Conservation (phyloP, 805 yeast species). For the Cyberlindnera nakhonratchasimensis region DNA sequence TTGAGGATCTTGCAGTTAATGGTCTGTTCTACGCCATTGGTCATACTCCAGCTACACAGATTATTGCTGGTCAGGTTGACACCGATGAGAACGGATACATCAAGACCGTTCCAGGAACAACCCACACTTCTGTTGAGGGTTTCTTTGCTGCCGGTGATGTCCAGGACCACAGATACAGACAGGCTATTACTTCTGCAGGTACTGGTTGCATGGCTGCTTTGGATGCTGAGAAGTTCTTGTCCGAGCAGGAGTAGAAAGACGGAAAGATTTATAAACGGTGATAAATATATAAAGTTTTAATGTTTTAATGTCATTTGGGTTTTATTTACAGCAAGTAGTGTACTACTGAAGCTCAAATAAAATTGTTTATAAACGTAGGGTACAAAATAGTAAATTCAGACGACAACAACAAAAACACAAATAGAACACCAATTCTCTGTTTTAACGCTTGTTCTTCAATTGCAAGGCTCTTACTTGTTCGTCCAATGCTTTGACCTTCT, state of each 20-base stretch:
- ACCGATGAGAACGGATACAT: constrained; percentile 88
- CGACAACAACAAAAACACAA: constrained; percentile 1
- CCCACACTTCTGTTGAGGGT: constrained; percentile 83
- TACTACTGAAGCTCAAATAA: neutral
- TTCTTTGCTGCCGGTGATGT: constrained; percentile 99
- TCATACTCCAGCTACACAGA: constrained; percentile 89
- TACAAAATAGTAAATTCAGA: neutral
- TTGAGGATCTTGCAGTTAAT: constrained; percentile 66
- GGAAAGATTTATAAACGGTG: neutral
- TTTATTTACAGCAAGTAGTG: no score
- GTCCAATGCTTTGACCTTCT: constrained; percentile 68
- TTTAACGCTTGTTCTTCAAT: constrained; percentile 43
- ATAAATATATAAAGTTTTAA: neutral
- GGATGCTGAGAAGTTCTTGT: constrained; percentile 81
- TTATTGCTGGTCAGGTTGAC: constrained; percentile 70
- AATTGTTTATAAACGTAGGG: neutral
- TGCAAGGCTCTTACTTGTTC: constrained; percentile 68
- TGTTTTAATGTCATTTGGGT: neutral
- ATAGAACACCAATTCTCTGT: neutral
- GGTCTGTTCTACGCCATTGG: constrained; percentile 99
- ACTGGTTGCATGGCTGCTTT: constrained; percentile 99
- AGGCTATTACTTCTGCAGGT: constrained; percentile 99
- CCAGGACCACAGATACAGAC: constrained; percentile 95
- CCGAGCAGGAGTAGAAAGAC: constrained; percentile 46
- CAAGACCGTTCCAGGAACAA: constrained; percentile 83